These are phyloP conservation scores for Lavandula angustifolia DNA, from an alignment of 257 asterid species.

Conservation along the genomic window DNA sequence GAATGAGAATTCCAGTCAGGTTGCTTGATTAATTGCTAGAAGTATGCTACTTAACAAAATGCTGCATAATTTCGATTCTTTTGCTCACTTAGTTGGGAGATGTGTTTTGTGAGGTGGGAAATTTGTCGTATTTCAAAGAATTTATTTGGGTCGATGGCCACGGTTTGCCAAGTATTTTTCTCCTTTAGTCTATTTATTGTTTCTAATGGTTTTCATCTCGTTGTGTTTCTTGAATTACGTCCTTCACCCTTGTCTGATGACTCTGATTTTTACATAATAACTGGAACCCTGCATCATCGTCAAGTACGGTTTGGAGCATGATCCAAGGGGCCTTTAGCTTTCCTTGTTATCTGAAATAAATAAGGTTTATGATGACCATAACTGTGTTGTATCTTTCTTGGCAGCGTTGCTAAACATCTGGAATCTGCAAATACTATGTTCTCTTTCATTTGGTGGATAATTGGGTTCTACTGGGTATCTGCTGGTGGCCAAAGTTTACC, in stretches of 20 bases:
- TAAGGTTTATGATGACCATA: constrained; percentile 20
- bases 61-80: neutral
- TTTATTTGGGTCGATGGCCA: constrained; percentile 9
- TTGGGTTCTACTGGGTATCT: constrained; percentile 97
- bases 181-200: neutral
- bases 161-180: neutral
- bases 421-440: constrained; percentile 97
- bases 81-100: neutral
- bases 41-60: too few relatives aligned
- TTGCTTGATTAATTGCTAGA: constrained; percentile 13
- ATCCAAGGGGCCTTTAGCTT: constrained; percentile 4
- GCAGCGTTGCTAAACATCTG: constrained; percentile 73
- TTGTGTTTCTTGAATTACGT: constrained; percentile 1
- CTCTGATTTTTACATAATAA: neutral
- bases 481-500: constrained; percentile 73
- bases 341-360: neutral
- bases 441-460: constrained; percentile 98
- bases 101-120: neutral
- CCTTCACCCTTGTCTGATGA: neutral
- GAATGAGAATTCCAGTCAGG: neutral
- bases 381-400: constrained; percentile 44
- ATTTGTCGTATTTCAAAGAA: neutral
- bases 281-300: neutral
- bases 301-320: neutral
- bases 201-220: neutral